Evolutionary conservation across 2,329 filamentous ascomycete genomes (phyloP).

Genomic region (Colletotrichum lupini): DNA sequence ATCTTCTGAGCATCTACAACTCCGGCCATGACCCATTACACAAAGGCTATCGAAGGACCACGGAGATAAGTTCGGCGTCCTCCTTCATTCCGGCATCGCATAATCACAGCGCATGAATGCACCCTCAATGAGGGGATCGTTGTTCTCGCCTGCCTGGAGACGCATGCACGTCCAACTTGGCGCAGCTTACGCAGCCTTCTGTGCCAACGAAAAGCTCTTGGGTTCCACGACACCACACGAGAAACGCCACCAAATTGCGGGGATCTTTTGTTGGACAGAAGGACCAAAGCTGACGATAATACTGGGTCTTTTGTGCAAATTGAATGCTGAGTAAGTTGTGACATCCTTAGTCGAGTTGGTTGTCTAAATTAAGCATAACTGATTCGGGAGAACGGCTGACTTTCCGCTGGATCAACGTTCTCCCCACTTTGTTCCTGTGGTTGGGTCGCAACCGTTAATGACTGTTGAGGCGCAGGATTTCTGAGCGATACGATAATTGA

Average conservation of each 20-base stretch:
- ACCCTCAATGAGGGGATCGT: background rate
- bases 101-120: background rate
- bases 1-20: background rate
- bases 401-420: background rate
- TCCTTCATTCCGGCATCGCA: background rate
- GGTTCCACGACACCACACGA: background rate
- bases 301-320: background rate
- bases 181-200: background rate
- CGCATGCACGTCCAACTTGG: conserved; percentile 18
- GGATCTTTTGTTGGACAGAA: background rate
- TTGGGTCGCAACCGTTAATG: background rate
- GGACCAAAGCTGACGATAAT: background rate
- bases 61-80: background rate
- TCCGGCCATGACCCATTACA: background rate
- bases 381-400: conserved; percentile 1
- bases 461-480: background rate
- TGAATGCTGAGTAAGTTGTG: background rate
- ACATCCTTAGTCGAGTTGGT: conserved; percentile 6
- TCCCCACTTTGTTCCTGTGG: background rate
- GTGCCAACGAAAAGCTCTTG: background rate
- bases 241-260: background rate
- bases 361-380: background rate
- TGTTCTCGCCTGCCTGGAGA: background rate
- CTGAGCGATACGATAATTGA: background rate
- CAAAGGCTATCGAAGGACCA: background rate